Base-by-base conservation (phyloP, 345 rosid genomes). In the Rhodamnia rubescens region DNA sequence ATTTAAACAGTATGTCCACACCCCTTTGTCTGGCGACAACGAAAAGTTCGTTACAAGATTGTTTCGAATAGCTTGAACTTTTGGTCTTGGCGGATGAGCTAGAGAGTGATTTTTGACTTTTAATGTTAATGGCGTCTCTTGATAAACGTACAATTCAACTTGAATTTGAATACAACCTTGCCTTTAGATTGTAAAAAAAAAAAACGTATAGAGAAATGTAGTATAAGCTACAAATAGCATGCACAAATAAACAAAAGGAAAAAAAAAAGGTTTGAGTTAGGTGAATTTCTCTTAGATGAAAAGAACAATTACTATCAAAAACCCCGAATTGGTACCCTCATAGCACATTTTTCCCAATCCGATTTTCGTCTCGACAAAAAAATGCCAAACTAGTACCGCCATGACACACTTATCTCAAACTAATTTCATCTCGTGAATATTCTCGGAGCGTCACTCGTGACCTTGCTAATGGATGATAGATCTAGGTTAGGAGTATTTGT, bases 311-410 rank as follows among this genome's bases (percentile, higher is more conserved):
- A 64, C 6, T 64, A 64, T 64, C 2, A 14, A 54, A 8, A 64
- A 29, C 15, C 42, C 32, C 2, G 16, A 29, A 32, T 64, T 8
- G 6, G 20, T 64, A 64, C 22, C 0, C 3, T 32, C 22, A 4
- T 4, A 21, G 32, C 75, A 64, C 22, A 64, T 16, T 64, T 61
- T 29, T 21, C 8, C 12, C 0, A 16, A 29, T 64, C 11, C 44
- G 29, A 64, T 64, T 29, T 64, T 16, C 11, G 0, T 1, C 1
- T 32, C 4, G 29, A 22, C n/a, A n/a, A 15, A 29, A 64, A 64
- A 29, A 29, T 64, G 11, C 1, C 0, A 7, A 0, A 29, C 10
- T 32, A 4, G 22, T 64, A 64, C 3, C 16, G 11, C 4, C 1
- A 1, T 15, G 21, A 64, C 0, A 7, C 11, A 64, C 15, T 15